phyloP scores from a whole-genome alignment of 805 yeast species.

The Yamadazyma endophytica region DNA sequence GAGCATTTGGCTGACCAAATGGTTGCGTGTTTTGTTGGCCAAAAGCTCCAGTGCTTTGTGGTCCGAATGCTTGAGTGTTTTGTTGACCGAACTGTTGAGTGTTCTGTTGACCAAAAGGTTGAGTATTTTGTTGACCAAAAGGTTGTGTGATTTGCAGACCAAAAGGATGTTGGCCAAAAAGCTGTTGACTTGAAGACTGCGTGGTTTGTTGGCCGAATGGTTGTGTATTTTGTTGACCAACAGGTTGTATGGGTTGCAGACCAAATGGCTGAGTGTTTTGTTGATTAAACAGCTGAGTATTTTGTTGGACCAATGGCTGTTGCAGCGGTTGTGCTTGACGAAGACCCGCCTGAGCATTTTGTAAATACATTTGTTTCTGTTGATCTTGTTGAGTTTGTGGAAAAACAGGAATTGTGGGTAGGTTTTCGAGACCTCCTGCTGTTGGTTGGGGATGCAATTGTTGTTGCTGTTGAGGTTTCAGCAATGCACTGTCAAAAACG shows the following conservation, averaged over 20 bases:
- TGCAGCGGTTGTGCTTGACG: slow-evolving; percentile 19
- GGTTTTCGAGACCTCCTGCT: slow-evolving; percentile 68
- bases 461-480: slow-evolving; percentile 14
- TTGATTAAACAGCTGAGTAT: slow-evolving; percentile 1
- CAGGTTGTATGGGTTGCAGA: background rate
- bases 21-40: slow-evolving; percentile 5
- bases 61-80: slow-evolving; percentile 1
- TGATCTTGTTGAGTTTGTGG: slow-evolving; percentile 56
- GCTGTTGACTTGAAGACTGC: background rate
- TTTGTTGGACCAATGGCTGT: slow-evolving; percentile 8
- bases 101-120: too few species aligned
- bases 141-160: slow-evolving; percentile 4
- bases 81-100: slow-evolving; percentile 1
- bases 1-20: slow-evolving; percentile 1
- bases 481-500: slow-evolving; percentile 20
- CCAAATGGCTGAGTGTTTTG: slow-evolving; percentile 1
- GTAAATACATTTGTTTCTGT: slow-evolving; percentile 30
- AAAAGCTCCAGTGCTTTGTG: slow-evolving; percentile 6
- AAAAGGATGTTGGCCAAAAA: background rate
- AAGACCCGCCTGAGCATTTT: slow-evolving; percentile 33
- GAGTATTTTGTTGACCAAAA: slow-evolving; percentile 3
- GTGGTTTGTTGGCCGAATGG: background rate
- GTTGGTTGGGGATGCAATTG: slow-evolving; percentile 49
- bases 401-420: slow-evolving; percentile 65
- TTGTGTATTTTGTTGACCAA: background rate